Percentiles rank a stretch among this genome's conserved stretches.
Conservation (phyloP, 164 flowering plant genomes). For the Hamamelis virginiana region DNA sequence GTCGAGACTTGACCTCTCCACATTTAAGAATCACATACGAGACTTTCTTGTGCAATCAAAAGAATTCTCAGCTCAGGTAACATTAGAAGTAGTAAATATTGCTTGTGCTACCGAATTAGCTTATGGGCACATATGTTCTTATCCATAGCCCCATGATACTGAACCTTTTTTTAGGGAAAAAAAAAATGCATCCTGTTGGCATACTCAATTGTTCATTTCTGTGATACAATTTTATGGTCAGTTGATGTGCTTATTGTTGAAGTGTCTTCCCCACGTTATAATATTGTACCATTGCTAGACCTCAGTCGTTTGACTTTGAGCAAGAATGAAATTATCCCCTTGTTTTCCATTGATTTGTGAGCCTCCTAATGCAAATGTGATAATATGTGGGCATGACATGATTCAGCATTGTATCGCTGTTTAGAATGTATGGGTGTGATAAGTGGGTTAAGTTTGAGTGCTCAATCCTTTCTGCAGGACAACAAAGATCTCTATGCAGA, state of each 20-base stretch:
- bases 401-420: too few relatives aligned
- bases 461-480: constrained; percentile 52
- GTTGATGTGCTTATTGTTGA: too few relatives aligned
- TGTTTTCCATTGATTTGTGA: neutral
- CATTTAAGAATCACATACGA: constrained; percentile 78
- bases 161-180: too few relatives aligned
- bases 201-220: too few relatives aligned
- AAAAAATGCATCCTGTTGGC: too few relatives aligned
- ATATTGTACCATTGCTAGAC: neutral
- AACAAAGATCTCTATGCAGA: constrained; percentile 98
- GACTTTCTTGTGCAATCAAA: constrained; percentile 98
- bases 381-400: neutral
- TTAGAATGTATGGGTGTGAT: neutral
- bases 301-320: neutral
- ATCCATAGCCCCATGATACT: too few relatives aligned
- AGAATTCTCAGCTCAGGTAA: constrained; percentile 97
- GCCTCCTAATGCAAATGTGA: neutral
- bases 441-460: too few relatives aligned
- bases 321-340: neutral
- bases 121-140: neutral
- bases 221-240: too few relatives aligned
- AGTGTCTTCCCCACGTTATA: too few relatives aligned
- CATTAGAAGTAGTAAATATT: neutral
- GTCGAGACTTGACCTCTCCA: constrained; percentile 68
- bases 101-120: neutral